Evolutionary conservation across 257 asterid species (phyloP), one percentile per base, ranked within the genome.

Genomic region (Nicotiana noctiflora): DNA sequence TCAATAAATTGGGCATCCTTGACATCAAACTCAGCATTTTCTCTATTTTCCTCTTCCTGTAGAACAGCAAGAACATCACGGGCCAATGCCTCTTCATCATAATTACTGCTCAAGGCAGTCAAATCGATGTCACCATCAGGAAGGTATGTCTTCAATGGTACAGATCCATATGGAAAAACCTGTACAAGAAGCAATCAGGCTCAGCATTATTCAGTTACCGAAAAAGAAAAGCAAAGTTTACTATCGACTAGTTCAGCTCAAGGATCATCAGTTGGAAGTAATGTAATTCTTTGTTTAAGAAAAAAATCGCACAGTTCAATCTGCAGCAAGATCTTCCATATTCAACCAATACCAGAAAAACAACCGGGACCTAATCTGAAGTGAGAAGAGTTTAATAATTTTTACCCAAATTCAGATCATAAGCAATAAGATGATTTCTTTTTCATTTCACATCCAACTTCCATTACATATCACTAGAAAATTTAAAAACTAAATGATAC

Each of bases 101-200:
- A 82, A 49, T 86, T 86, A 79, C 84, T 85, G 83, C 83, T 85
- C 44, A 95, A 84, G 79, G 86, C 85, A 6, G 99, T 95, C 79
- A 95, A 81, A 85, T 95, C 99, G 37, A 95, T 95, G 86, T 95
- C 99, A 77, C 98, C 99, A 40, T 93, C 98, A 4, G 99, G 98
- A 74, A 95, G 89, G 83, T 89, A 95, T 0, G 99, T 92, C 91
- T 90, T 95, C 55, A 95, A 90, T 14, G 99, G 99, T 79, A 95
- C 97, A 10, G 99, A 95, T 14, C 99, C 99, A 81, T 93, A 95
- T 6, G 98, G 81, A 77, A 92, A 87, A 37, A 90, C 95, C 99
- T 95, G 80, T 72, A 46, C 8, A 79, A 79, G 78, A 79, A 5
- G 49, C 74, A 84, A 57, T 57, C 29, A 19, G 12, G 29, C 63